These are phyloP conservation scores for Colletotrichum viniferum DNA, from an alignment of 2,329 filamentous ascomycete genomes.

Conservation along the genomic window DNA sequence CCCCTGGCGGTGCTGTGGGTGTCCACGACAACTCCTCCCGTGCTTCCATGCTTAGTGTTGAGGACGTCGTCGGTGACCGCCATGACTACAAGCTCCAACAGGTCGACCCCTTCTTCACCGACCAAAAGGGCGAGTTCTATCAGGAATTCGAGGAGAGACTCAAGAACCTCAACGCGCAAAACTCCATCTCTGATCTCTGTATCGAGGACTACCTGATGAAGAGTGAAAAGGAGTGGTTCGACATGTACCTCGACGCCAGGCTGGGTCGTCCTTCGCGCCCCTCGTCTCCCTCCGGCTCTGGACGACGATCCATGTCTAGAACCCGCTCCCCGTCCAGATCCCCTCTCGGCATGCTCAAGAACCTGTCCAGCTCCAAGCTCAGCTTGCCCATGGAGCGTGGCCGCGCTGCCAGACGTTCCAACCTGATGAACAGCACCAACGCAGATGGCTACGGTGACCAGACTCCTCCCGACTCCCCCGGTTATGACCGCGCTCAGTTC, in stretches of 20 bases:
- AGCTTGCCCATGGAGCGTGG: conserved; percentile 13
- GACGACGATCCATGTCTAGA: neutral
- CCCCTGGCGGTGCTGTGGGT: conserved; percentile 1
- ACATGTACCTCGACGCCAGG: conserved; percentile 60
- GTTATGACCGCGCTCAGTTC: conserved; percentile 54
- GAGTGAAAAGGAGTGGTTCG: conserved; percentile 71
- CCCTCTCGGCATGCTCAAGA: conserved; percentile 14
- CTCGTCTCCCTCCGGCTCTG: conserved; percentile 34
- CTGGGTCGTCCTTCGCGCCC: conserved; percentile 50
- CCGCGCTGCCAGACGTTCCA: neutral
- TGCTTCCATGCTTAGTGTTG: conserved; percentile 55
- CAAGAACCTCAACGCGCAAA: conserved; percentile 55
- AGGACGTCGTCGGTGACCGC: conserved; percentile 64
- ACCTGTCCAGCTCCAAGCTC: conserved; percentile 13
- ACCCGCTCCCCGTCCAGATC: conserved; percentile 7
- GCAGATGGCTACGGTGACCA: neutral
- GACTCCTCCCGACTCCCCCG: conserved; percentile 27
- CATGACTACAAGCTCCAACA: conserved; percentile 68
- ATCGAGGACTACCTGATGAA: conserved; percentile 69
- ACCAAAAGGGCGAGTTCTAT: conserved; percentile 66
- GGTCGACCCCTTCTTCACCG: conserved; percentile 71
- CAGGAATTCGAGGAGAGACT: conserved; percentile 62
- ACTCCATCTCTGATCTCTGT: conserved; percentile 62
- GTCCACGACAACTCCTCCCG: conserved; percentile 23
- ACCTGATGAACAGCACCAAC: conserved; percentile 11